Conservation (phyloP, 306 rosid genomes). For the Gillenia trifoliata region DNA sequence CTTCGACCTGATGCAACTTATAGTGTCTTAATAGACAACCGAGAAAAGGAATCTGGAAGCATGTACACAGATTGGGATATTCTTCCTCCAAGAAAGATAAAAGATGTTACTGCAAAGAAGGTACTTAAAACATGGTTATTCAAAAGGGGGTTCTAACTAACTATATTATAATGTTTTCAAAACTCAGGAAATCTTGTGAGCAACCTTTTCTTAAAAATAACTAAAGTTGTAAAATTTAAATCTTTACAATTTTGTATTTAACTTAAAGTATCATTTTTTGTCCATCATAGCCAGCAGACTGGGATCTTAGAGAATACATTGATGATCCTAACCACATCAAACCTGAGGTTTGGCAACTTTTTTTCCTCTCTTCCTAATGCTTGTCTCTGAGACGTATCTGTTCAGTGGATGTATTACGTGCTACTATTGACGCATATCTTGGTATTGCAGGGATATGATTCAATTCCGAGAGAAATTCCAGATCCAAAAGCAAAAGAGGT, state of each 20-base stretch:
- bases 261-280: slow-evolving; percentile 18
- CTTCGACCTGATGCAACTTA: slow-evolving; percentile 91
- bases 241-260: neutral
- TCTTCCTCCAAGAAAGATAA: slow-evolving; percentile 95
- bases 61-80: slow-evolving; percentile 96
- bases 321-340: slow-evolving; percentile 68
- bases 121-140: slow-evolving; percentile 60
- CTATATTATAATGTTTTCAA: slow-evolving; percentile 12
- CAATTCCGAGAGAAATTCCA: slow-evolving; percentile 75
- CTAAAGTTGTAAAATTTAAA: neutral
- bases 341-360: slow-evolving; percentile 56
- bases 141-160: slow-evolving; percentile 33
- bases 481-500: slow-evolving; percentile 89
- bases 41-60: slow-evolving; percentile 94
- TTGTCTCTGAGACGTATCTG: slow-evolving; percentile 6
- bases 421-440: slow-evolving; percentile 16
- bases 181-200: neutral
- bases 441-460: slow-evolving; percentile 70
- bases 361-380: neutral
- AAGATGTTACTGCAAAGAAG: slow-evolving; percentile 59
- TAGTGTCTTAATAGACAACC: slow-evolving; percentile 72
- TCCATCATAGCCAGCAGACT: slow-evolving; percentile 70
- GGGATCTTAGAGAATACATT: slow-evolving; percentile 94
- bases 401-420: slow-evolving; percentile 13
- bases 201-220: neutral